Evolutionary conservation across 495 filamentous ascomycete species (phyloP), one percentile per base, ranked within the genome.

Genomic region (Patellaria atrata): DNA sequence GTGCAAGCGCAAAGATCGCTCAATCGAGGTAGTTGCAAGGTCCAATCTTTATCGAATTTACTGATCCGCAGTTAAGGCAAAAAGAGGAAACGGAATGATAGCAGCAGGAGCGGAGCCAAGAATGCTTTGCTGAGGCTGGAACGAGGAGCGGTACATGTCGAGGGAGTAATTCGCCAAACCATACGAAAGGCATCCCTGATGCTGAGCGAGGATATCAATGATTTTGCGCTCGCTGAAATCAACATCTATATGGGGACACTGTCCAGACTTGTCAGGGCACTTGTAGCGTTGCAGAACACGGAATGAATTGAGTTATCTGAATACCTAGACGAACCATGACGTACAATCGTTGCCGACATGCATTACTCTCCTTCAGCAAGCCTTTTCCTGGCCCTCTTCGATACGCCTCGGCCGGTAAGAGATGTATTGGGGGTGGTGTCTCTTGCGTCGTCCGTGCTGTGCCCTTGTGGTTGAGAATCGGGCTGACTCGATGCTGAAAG

Each of bases 221-320:
- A 38, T 29, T 27, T 20, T 38, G 24, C 35, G 8, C 35, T 29
- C 25, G 25, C 25, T 30, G 35, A 38, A 4, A 38, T 38, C 25
- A 38, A 38, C 12, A 38, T 30, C 4, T 38, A 38, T 22, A 22
- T 38, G 3, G 25, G 25, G 35, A 38, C 25, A 38, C 17, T 38
- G 15, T 38, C 35, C 25, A 38, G 35, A 38, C 35, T 38, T 22
- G 8, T 11, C 25, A 38, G 35, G 25, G 35, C 25, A 38, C 15
- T 29, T 38, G 35, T 30, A 38, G 24, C 35, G 25, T 38, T 38
- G 35, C 35, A 30, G 35, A 38, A 12, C 35, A 38, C 5, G 25
- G 35, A 38, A 18, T 38, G 30, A 38, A 38, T 20, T 38, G 20
- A 13, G 15, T 30, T 38, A 30, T 2, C 35, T 38, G 25, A n/a